These are phyloP conservation scores for Nicotiana paniculata DNA, from an alignment of 257 asterid genomes.

Conservation along the genomic window DNA sequence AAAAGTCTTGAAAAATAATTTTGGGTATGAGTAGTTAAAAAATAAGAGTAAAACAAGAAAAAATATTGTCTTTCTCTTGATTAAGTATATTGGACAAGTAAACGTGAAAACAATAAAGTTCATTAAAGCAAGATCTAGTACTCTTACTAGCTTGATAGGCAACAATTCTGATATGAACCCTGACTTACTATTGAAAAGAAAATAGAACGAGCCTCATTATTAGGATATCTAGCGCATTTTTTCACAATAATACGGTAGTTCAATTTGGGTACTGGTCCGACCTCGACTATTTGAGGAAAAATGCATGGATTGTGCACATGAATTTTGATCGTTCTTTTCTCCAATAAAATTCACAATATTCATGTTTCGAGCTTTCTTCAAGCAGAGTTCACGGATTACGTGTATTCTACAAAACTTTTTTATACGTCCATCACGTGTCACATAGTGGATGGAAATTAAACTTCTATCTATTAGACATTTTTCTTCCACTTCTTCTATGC, in stretches of 20 bases:
- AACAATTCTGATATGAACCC: not conserved
- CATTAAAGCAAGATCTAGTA: slow-evolving; percentile 6
- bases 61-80: too few species aligned
- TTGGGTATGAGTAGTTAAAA: too few species aligned
- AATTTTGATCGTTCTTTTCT: not conserved
- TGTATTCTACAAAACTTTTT: slow-evolving; percentile 11
- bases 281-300: not conserved
- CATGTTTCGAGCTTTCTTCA: not conserved
- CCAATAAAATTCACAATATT: not conserved
- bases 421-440: not conserved
- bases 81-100: too few species aligned
- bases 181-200: not conserved
- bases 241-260: too few species aligned
- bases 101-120: not conserved
- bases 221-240: too few species aligned
- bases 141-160: not conserved
- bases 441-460: not conserved
- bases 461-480: not conserved
- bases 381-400: slow-evolving; percentile 10
- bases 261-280: not conserved
- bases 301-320: not conserved
- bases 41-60: too few species aligned
- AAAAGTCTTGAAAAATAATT: too few species aligned
- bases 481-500: not conserved
- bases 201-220: not conserved